Percentiles rank a stretch among this genome's conserved stretches.
These are phyloP conservation scores for Polychaeton citri DNA, from an alignment of 2,329 filamentous ascomycete genomes.

Conservation along the genomic window DNA sequence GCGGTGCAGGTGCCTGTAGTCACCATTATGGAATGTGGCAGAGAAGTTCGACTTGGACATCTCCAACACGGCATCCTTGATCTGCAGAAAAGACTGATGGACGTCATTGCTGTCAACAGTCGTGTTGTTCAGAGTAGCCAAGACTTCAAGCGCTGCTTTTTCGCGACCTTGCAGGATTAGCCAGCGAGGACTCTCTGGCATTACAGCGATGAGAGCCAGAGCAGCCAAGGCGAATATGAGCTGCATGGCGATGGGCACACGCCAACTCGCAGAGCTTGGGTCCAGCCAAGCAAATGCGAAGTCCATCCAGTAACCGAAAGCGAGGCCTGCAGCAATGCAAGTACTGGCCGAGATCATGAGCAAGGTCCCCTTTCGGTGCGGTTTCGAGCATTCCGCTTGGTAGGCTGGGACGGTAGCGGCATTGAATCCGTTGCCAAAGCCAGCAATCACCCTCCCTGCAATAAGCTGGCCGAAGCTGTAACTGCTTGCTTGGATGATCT, in stretches of 20 bases:
- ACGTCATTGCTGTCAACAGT: constrained; percentile 20
- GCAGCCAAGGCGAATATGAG: constrained; percentile 14
- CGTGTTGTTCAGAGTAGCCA: constrained; percentile 22
- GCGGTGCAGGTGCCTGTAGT: constrained; percentile 31
- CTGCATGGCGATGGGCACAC: constrained; percentile 19
- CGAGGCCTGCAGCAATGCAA: constrained; percentile 31
- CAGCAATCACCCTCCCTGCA: constrained; percentile 37
- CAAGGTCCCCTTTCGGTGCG: constrained; percentile 32
- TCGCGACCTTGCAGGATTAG: constrained; percentile 20
- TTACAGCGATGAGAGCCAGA: constrained; percentile 9
- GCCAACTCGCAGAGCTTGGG: constrained; percentile 17
- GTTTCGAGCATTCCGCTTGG: constrained; percentile 35
- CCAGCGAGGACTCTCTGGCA: constrained; percentile 23
- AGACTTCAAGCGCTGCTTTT: constrained; percentile 20
- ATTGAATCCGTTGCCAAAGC: constrained; percentile 32
- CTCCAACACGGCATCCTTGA: constrained; percentile 25
- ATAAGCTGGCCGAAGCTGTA: constrained; percentile 34
- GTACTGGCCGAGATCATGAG: constrained; percentile 36
- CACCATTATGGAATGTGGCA: constrained; percentile 23
- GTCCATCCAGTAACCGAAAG: constrained; percentile 28
- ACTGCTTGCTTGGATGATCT: constrained; percentile 42
- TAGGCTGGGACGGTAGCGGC: constrained; percentile 30
- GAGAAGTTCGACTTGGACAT: constrained; percentile 18
- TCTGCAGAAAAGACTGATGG: constrained; percentile 16
- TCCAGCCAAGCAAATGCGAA: constrained; percentile 19